phyloP scores from a whole-genome alignment of 345 rosid species.

The Angophora floribunda region DNA sequence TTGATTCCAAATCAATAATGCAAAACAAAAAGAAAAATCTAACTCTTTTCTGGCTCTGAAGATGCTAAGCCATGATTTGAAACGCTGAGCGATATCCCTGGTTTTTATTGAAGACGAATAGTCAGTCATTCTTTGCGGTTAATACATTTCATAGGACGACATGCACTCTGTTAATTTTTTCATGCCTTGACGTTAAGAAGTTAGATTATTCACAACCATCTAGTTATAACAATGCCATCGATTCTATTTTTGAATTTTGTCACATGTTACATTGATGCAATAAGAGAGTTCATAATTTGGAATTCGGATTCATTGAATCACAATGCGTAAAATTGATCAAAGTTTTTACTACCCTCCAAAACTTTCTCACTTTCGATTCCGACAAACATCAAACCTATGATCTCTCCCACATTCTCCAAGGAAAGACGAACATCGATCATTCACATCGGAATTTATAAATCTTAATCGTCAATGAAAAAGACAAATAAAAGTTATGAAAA shows the following conservation, averaged over 20 bases:
- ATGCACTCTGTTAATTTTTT: neutral
- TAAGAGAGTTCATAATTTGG: neutral
- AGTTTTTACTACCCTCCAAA: neutral
- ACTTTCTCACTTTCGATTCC: neutral
- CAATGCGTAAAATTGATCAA: neutral
- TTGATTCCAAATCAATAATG: neutral
- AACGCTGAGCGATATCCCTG: neutral
- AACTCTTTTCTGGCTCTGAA: neutral
- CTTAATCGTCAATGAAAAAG: neutral
- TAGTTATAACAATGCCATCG: neutral
- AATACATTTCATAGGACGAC: neutral
- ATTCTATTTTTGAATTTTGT: neutral
- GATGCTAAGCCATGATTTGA: neutral
- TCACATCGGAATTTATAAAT: neutral
- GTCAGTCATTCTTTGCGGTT: neutral
- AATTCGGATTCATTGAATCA: neutral
- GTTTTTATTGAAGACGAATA: neutral
- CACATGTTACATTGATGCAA: neutral
- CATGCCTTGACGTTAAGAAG: neutral
- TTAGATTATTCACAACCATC: neutral
- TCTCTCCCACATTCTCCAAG: neutral
- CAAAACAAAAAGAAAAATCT: neutral
- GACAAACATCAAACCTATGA: neutral
- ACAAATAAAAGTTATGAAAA: neutral
- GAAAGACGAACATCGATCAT: neutral